Conservation (phyloP, 306 rosid genomes). For the Glycine latifolia region DNA sequence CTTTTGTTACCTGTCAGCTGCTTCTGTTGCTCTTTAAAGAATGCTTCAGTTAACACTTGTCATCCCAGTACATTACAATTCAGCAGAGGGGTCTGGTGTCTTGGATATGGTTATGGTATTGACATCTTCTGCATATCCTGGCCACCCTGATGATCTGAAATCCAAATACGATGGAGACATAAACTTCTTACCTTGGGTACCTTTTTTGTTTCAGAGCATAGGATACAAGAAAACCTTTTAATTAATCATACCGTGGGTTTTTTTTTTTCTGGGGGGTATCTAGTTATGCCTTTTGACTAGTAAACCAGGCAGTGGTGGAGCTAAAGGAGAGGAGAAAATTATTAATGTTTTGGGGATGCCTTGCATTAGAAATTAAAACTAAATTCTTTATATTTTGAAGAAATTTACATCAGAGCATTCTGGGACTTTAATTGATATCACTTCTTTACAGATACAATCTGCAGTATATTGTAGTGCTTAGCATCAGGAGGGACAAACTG, state of each 20-base stretch:
- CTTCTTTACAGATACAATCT: slow-evolving; percentile 13
- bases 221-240: neutral
- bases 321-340: neutral
- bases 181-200: neutral
- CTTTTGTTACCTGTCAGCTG: slow-evolving; percentile 9
- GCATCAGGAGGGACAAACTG: neutral
- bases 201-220: slow-evolving; percentile 9
- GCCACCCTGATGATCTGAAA: too few species aligned
- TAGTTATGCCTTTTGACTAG: neutral
- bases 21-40: slow-evolving; percentile 25
- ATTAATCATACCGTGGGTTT: neutral
- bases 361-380: neutral
- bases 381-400: neutral
- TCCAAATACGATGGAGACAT: too few species aligned
- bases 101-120: too few species aligned
- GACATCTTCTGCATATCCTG: too few species aligned
- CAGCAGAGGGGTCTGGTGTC: too few species aligned
- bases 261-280: neutral
- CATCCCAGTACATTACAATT: neutral
- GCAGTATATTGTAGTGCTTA: neutral
- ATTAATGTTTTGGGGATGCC: neutral
- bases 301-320: neutral
- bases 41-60: slow-evolving; percentile 35
- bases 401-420: neutral
- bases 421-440: slow-evolving; percentile 1